Evolutionary conservation across 2,329 filamentous ascomycete genomes (phyloP), one percentile per base, ranked within the genome.

Genomic region (Calycina herbarum): DNA sequence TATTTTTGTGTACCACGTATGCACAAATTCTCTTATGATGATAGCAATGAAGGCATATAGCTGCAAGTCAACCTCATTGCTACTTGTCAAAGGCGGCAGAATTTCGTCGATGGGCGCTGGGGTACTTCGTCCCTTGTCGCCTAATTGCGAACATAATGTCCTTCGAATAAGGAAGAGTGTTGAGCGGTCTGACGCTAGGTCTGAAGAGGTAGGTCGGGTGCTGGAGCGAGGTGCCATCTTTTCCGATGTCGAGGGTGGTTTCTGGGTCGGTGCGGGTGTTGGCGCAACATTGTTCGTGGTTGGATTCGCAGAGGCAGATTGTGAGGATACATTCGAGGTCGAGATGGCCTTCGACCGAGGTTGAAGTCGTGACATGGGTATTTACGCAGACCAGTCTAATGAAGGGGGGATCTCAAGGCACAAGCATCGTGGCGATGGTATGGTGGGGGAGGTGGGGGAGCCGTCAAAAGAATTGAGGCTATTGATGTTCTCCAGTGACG

Each of bases 31-130:
- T 74, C 91, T 89, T 73, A 97, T 83, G 68, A 98, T 88, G 66
- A 98, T 90, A 62, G 95, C 91, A 67, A 99, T 88, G 67, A 98
- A 86, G 33, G 92, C 94, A 76, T 98, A 99, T 4, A 99, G 85
- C 79, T 99, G 91, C 64, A 96, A 81, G 77, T 99, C 95, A 66
- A 98, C 87, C 72, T 96, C 93, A 77, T 97, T 96, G 61, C 93
- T 93, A 80, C 93, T 97, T 59, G 94, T 98, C 74, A 99, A 83
- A 48, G 94, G 93, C 66, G 94, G 95, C 57, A 99, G 82, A 56
- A 97, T 82, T 72, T 94, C 90, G 67, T 96, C 88, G 71, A 96
- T 89, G 59, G 92, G 86, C 35, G 80, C 77, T n/a, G 81, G 78
- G 17, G 80, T 79, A 67, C 67, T 73, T 38, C 82, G 82, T 57